Percentiles rank a stretch among this genome's conserved stretches.
These are phyloP conservation scores for Zygoascus sp. DNA, from an alignment of 1,139 yeast species.

Conservation along the genomic window DNA sequence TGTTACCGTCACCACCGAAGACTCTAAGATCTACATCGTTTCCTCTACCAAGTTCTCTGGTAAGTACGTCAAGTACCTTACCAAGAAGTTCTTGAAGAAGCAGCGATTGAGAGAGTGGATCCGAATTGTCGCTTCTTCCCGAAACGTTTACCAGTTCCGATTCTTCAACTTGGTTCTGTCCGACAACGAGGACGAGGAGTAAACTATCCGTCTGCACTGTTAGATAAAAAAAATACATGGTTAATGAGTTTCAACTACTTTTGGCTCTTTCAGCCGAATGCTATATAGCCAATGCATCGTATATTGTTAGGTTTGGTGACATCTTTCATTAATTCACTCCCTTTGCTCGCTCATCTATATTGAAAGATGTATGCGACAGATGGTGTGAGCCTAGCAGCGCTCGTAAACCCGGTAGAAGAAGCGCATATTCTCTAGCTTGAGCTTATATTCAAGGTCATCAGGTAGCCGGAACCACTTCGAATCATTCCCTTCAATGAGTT, in stretches of 20 bases:
- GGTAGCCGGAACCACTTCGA: slow-evolving; percentile 78
- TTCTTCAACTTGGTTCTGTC: slow-evolving; percentile 99
- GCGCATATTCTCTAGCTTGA: slow-evolving; percentile 82
- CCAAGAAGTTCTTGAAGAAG: slow-evolving; percentile 99
- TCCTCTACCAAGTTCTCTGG: slow-evolving; percentile 97
- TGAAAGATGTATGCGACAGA: too few species aligned
- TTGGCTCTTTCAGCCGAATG: too few species aligned
- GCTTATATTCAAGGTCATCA: slow-evolving; percentile 53
- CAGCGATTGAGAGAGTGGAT: slow-evolving; percentile 98
- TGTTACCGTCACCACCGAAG: slow-evolving; percentile 82
- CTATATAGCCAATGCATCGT: too few species aligned
- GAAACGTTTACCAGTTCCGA: slow-evolving; percentile 95
- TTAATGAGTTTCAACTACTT: slow-evolving; percentile 7
- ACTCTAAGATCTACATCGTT: slow-evolving; percentile 77
- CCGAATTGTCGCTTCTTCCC: slow-evolving; percentile 96
- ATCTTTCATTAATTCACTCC: too few species aligned
- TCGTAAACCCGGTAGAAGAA: slow-evolving; percentile 72
- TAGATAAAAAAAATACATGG: slow-evolving; percentile 2
- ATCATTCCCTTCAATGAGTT: slow-evolving; percentile 57
- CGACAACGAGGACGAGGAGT: slow-evolving; percentile 84
- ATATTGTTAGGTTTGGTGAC: too few species aligned
- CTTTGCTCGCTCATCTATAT: too few species aligned
- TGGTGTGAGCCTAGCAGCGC: slow-evolving; percentile 35
- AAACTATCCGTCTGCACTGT: slow-evolving; percentile 5
- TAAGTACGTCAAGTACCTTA: slow-evolving; percentile 98